Evolutionary conservation across 495 filamentous ascomycete genomes (phyloP).

Genomic region (Penicillium pancosmium): DNA sequence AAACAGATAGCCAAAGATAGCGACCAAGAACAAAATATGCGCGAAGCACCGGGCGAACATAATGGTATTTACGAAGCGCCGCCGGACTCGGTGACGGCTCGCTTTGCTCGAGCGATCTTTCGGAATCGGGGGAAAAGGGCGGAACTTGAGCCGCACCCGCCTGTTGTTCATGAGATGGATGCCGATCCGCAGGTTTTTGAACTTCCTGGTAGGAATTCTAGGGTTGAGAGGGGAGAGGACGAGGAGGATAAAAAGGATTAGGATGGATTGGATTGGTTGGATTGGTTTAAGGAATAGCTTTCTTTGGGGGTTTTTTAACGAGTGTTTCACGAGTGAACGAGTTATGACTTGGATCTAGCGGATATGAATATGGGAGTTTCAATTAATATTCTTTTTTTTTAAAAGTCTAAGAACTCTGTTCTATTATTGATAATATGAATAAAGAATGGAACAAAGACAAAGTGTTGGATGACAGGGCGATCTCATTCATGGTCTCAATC

Average conservation of each 20-base stretch:
- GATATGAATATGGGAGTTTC: background rate
- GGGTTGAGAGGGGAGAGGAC: background rate
- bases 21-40: background rate
- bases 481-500: too few species aligned
- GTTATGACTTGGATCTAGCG: background rate
- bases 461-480: too few species aligned
- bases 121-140: constrained; percentile 1
- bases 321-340: background rate
- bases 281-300: background rate
- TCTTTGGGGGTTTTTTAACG: background rate
- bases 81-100: background rate
- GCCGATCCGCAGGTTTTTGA: background rate
- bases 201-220: background rate
- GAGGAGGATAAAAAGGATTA: background rate
- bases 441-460: too few species aligned
- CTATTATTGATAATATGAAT: too few species aligned
- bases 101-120: constrained; percentile 1
- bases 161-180: constrained; percentile 1
- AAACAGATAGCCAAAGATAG: background rate
- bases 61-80: constrained; percentile 4
- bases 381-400: too few species aligned
- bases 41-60: background rate
- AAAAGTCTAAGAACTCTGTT: too few species aligned
- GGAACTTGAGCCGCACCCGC: background rate
- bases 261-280: background rate